Base-by-base conservation (phyloP, 2,329 filamentous ascomycete species). In the Drechslerella dactyloides region DNA sequence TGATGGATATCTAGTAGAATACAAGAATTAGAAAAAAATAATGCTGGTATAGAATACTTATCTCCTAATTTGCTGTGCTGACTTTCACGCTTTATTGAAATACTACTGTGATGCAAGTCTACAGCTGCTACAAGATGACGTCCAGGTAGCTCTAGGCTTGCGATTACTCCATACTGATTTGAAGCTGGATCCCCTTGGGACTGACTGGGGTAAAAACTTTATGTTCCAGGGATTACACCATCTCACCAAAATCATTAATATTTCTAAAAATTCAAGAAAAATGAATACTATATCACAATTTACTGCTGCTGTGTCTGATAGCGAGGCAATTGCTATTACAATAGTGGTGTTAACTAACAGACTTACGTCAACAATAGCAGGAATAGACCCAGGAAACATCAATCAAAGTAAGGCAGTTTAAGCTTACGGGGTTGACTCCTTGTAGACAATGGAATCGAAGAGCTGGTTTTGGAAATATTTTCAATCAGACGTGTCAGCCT, bases 391-490 rank as follows among this genome's bases (percentile, higher is more conserved):
- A 2, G 11, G 60, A 10, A 37, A 60, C 4, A 51, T 59, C 6
- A 55, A 68, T 40, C 55, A 48, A 1, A 60, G 23, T 40, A 68
- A 68, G 19, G 23, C 35, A 13, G 55, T 68, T 1, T 50, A 68
- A 30, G 55, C 48, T 1, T 68, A 60, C n/a, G 63, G 63, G 1
- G 37, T 68, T 10, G 55, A 68, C 42, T 60, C 63, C 1, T n/a
- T 68, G 5, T 55, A 68, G 27, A 68, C 63, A 1, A 68, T 60
- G 55, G 63, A 68, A 21, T 23, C 55, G n/a, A 17, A 40, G 15
- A 56, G 55, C n/a, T 60, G 63, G 63, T 60, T 68, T 27, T 55
- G 59, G n/a, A 68, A 60, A 7, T 55, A 30, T 30, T 68, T 68
- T 8, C 23, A 23, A 15, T 60, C 63, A 2, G 63, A 68, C 23